Evolutionary conservation across 169 alveolate genomes (phyloP).

Genomic region (Plasmodium blacklocki): DNA sequence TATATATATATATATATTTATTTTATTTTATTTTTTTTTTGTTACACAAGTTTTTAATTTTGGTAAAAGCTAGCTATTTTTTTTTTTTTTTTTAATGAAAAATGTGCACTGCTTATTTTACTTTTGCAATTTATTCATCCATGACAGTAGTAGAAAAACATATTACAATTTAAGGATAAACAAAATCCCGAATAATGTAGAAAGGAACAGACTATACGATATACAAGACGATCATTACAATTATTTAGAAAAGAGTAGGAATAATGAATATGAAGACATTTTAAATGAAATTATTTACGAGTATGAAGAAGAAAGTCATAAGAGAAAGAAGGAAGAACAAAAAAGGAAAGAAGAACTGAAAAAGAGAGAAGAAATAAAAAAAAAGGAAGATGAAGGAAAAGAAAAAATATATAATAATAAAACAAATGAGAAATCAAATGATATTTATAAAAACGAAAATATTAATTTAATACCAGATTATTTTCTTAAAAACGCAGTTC

Average conservation of each 20-base stretch:
- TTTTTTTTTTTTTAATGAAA: constrained; percentile 35
- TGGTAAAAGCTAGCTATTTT: neutral
- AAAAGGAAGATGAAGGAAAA: neutral
- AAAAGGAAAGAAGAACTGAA: neutral
- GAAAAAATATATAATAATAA: neutral
- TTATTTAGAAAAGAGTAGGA: constrained; percentile 34
- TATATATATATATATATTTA: too few species aligned
- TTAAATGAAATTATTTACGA: constrained; percentile 54
- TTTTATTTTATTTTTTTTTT: too few species aligned
- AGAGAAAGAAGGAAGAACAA: constrained; percentile 8
- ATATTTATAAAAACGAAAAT: neutral
- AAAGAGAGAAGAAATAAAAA: neutral
- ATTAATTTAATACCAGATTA: neutral
- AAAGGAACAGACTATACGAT: neutral
- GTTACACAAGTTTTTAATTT: too few species aligned
- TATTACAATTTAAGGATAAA: constrained; percentile 29
- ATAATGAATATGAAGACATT: constrained; percentile 56
- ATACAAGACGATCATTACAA: constrained; percentile 7
- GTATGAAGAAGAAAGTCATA: constrained; percentile 42
- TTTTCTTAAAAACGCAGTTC: neutral
- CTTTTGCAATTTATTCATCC: constrained; percentile 30
- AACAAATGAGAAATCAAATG: neutral
- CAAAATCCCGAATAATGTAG: neutral
- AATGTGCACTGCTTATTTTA: constrained; percentile 35
- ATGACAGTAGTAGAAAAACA: constrained; percentile 18